Conservation (phyloP, 768 basidiomycete species). For the Fomitopsis serialis region DNA sequence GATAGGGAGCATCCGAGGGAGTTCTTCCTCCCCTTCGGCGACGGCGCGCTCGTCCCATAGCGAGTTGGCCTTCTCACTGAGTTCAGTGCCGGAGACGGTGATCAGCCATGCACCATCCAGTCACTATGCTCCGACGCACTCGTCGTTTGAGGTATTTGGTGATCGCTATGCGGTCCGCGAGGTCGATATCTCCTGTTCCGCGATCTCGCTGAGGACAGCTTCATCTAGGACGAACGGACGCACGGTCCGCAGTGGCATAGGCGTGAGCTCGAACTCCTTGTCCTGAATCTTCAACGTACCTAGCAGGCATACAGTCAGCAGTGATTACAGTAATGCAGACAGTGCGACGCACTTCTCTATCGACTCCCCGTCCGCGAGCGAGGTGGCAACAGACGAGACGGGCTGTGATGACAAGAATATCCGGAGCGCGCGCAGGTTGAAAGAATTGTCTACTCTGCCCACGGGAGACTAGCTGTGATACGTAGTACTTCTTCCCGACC, state of each 20-base stretch:
- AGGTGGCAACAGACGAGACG: constrained; percentile 92
- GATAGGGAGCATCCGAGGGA: constrained; percentile 77
- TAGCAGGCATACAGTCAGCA: constrained; percentile 25
- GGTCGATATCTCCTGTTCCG: constrained; percentile 71
- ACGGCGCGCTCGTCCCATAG: constrained; percentile 67
- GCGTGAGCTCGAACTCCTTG: constrained; percentile 81
- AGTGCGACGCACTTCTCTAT: constrained; percentile 67
- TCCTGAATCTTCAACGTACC: constrained; percentile 91
- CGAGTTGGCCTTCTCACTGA: constrained; percentile 74
- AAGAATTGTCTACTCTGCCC: too few relatives aligned
- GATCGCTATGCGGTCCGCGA: constrained; percentile 79
- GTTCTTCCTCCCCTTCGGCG: constrained; percentile 55
- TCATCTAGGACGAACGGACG: constrained; percentile 92
- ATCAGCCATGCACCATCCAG: background rate
- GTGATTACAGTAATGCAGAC: background rate
- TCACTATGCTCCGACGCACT: constrained; percentile 32
- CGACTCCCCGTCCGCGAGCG: constrained; percentile 88
- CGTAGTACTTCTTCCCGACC: constrained; percentile 85
- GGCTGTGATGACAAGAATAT: too few relatives aligned
- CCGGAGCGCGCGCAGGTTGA: too few relatives aligned
- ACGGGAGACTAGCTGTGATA: too few relatives aligned
- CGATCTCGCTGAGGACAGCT: constrained; percentile 65
- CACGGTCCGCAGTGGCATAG: constrained; percentile 85
- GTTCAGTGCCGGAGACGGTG: constrained; percentile 58
- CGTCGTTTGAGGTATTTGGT: constrained; percentile 72